These are phyloP conservation scores for Cladosporium sphaerospermum DNA, from an alignment of 2,329 filamentous ascomycete species.

Conservation along the genomic window DNA sequence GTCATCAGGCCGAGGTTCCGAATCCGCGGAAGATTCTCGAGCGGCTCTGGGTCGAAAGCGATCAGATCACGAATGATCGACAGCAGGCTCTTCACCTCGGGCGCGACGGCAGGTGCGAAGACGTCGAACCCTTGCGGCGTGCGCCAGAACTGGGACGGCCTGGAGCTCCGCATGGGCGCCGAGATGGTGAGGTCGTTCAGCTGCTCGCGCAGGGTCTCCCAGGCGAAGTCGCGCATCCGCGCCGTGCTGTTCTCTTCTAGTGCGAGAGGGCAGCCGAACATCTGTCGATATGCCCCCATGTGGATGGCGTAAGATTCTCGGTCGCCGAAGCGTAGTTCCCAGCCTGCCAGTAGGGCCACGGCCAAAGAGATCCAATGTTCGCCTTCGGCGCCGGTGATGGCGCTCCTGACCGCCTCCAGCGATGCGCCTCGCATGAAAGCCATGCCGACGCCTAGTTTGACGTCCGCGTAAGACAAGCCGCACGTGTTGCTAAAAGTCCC, in stretches of 20 bases:
- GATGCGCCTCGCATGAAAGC: slow-evolving; percentile 19
- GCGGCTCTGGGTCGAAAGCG: slow-evolving; percentile 3
- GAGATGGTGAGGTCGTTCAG: slow-evolving; percentile 13
- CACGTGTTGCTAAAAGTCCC: slow-evolving; percentile 20
- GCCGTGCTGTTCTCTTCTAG: slow-evolving; percentile 17
- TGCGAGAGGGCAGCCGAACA: slow-evolving; percentile 1
- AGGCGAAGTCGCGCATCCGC: slow-evolving; percentile 17
- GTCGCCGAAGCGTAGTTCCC: slow-evolving; percentile 22
- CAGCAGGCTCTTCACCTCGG: slow-evolving; percentile 18
- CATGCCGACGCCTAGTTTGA: slow-evolving; percentile 17
- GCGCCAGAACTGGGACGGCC: not conserved
- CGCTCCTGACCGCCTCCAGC: slow-evolving; percentile 16
- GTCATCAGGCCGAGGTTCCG: slow-evolving; percentile 16
- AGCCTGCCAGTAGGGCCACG: slow-evolving; percentile 21
- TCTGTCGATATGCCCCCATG: slow-evolving; percentile 13
- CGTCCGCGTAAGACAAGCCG: slow-evolving; percentile 14
- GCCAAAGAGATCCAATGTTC: slow-evolving; percentile 18
- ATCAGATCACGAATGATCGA: slow-evolving; percentile 8
- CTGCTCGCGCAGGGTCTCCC: slow-evolving; percentile 16
- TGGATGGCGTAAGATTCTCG: slow-evolving; percentile 17
- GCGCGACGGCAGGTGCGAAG: slow-evolving; percentile 8
- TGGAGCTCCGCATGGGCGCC: not conserved
- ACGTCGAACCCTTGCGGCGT: slow-evolving; percentile 16
- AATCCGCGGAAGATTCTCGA: slow-evolving; percentile 1
- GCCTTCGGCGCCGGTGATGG: slow-evolving; percentile 11